Percentiles rank a stretch among this genome's conserved stretches.
These are phyloP conservation scores for Trichoderma sp. DNA, from an alignment of 2,329 filamentous ascomycete species.

Conservation along the genomic window DNA sequence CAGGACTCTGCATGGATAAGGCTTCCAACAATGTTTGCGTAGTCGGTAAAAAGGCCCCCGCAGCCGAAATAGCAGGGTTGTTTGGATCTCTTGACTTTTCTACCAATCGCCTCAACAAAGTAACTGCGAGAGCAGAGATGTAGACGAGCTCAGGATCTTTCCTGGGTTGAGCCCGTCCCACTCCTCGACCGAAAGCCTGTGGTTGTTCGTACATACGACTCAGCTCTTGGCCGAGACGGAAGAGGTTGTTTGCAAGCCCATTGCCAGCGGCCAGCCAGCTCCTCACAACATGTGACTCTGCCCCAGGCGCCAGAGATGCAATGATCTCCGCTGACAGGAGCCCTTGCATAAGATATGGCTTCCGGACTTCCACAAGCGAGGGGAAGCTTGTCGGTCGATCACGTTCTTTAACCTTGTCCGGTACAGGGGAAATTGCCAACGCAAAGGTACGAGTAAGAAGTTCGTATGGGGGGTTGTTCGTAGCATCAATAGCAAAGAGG, in stretches of 20 bases:
- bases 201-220: constrained; percentile 62
- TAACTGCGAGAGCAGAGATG: constrained; percentile 68
- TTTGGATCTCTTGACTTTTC: constrained; percentile 67
- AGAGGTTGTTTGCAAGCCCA: constrained; percentile 78
- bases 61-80: constrained; percentile 52
- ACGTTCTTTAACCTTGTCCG: constrained; percentile 59
- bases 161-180: constrained; percentile 38
- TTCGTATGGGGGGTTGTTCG: constrained; percentile 67
- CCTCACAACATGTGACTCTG: constrained; percentile 72
- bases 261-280: constrained; percentile 83
- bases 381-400: constrained; percentile 62
- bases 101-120: constrained; percentile 66
- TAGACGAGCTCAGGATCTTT: constrained; percentile 58
- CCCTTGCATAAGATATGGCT: constrained; percentile 89
- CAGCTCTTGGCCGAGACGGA: constrained; percentile 73
- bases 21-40: constrained; percentile 68
- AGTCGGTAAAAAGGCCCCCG: constrained; percentile 64
- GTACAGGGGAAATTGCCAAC: constrained; percentile 81
- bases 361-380: constrained; percentile 76
- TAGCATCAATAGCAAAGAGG: constrained; percentile 74
- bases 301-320: constrained; percentile 68
- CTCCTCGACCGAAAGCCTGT: constrained; percentile 36
- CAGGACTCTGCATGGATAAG: constrained; percentile 63
- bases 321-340: constrained; percentile 88
- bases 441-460: constrained; percentile 85